Base-by-base conservation (phyloP, 345 rosid genomes). In the Cardamine resedifolia region DNA sequence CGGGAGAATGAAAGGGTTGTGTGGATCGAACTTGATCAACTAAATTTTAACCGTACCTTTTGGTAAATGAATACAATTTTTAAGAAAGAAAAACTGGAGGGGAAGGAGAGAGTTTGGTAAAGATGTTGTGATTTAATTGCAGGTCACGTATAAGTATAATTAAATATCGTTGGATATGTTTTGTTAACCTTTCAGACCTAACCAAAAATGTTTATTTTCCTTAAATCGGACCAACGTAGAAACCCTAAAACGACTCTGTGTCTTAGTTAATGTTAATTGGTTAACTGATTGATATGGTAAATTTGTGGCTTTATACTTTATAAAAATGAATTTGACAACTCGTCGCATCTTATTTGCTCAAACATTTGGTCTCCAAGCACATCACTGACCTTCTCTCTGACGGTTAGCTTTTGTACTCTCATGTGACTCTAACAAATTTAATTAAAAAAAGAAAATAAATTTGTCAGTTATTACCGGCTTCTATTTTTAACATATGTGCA, bases 101-200 rank as follows among this genome's bases (percentile, higher is more conserved):
- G 18, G 73, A 43, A 36, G 59, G 53, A 55, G 36, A 63, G 58
- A 44, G 74, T 62, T 76, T 69, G 75, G 79, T 68, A 33, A 61
- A 62, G 65, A 28, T 55, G 70, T 70, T 76, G 79, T 63, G 21
- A 62, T 44, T 75, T 75, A 75, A 75, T 75, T 75, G 57, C 69
- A 60, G 45, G 58, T 68, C 69, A 68, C 68, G 61, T 58, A 51
- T 30, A 60, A 66, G 33, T 66, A 50, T 57, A 34, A 50, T 50
- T 38, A 74, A 64, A 20, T 28, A 49, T 57, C 36, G 52, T 11
- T 62, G 38, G 66, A 28, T 15, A 55, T 69, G 71, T 55, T 69
- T 69, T 56, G 75, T 62, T 76, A 70, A 56, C 71, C 75, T 47
- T 76, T 70, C 71, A 76, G 71, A 70, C 66, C 79, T 63, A 76